A percentile compares a stretch with the other conserved stretches of the same genome.
phyloP scores from a whole-genome alignment of 2,329 filamentous ascomycete genomes.

The Apiospora koreana region DNA sequence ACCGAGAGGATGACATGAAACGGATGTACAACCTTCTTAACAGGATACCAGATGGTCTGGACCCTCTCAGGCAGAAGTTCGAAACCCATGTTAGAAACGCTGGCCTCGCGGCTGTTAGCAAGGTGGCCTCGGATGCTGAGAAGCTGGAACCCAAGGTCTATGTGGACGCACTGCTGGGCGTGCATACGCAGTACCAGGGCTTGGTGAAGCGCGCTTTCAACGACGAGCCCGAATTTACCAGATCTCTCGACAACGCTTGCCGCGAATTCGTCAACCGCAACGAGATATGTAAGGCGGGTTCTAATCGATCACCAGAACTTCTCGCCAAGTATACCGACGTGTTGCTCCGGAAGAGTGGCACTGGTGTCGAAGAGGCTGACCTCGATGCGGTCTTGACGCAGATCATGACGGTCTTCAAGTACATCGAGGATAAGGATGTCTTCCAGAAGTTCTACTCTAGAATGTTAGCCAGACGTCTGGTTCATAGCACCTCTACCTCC shows the following conservation, averaged over 20 bases:
- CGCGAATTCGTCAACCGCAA: constrained; percentile 98
- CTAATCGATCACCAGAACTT: constrained; percentile 91
- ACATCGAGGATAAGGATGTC: constrained; percentile 99
- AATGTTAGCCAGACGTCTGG: constrained; percentile 91
- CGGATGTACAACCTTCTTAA: constrained; percentile 94
- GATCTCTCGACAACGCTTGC: constrained; percentile 94
- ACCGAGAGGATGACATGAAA: constrained; percentile 92
- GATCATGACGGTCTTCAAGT: constrained; percentile 99
- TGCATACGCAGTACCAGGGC: constrained; percentile 89
- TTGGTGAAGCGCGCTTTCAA: constrained; percentile 91
- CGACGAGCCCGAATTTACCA: constrained; percentile 94
- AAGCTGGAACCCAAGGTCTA: constrained; percentile 95
- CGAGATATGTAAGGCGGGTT: constrained; percentile 89
- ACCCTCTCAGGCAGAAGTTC: constrained; percentile 83
- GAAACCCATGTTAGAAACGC: constrained; percentile 92
- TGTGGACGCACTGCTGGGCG: constrained; percentile 90
- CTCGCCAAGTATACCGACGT: constrained; percentile 95
- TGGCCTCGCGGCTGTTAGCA: constrained; percentile 84
- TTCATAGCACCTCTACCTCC: constrained; percentile 92
- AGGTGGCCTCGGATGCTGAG: constrained; percentile 85
- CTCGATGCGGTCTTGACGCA: constrained; percentile 85
- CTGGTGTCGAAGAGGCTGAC: constrained; percentile 90
- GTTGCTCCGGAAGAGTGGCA: constrained; percentile 87
- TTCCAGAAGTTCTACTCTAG: constrained; percentile 99
- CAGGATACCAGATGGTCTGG: constrained; percentile 86